Evolutionary conservation across 2,329 filamentous ascomycete species (phyloP).

Genomic region (Erysiphe neolycopersici): DNA sequence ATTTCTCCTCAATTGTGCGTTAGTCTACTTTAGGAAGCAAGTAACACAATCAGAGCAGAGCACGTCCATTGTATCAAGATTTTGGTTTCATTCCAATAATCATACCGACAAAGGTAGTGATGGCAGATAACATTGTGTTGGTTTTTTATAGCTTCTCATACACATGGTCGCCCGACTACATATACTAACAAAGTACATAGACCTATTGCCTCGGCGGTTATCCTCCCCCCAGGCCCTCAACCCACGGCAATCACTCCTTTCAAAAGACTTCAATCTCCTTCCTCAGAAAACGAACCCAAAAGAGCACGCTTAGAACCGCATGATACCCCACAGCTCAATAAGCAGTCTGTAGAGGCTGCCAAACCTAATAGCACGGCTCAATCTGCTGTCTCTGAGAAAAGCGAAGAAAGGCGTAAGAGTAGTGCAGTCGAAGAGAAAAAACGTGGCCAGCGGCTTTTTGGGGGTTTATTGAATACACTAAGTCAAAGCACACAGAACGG

Average conservation of each 20-base stretch:
- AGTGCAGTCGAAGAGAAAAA: constrained; percentile 50
- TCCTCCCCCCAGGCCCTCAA: constrained; percentile 9
- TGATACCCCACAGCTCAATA: not conserved
- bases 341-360: not conserved
- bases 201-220: constrained; percentile 15
- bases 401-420: constrained; percentile 15
- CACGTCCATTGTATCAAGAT: too few species aligned
- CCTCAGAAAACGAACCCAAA: not conserved
- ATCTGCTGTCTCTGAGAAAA: not conserved
- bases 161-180: not conserved
- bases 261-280: not conserved
- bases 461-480: constrained; percentile 32
- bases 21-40: too few species aligned
- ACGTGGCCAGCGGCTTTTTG: constrained; percentile 64
- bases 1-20: too few species aligned
- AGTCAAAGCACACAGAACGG: constrained; percentile 39
- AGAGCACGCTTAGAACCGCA: not conserved
- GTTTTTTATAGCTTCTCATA: not conserved
- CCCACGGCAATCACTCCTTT: not conserved
- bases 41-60: too few species aligned
- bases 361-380: not conserved
- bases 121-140: constrained; percentile 9
- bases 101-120: constrained; percentile 1
- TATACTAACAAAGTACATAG: constrained; percentile 5
- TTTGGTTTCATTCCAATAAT: not conserved